Evolutionary conservation across 768 basidiomycete genomes (phyloP), one percentile per base, ranked within the genome.

Genomic region (Lentinula aciculospora): DNA sequence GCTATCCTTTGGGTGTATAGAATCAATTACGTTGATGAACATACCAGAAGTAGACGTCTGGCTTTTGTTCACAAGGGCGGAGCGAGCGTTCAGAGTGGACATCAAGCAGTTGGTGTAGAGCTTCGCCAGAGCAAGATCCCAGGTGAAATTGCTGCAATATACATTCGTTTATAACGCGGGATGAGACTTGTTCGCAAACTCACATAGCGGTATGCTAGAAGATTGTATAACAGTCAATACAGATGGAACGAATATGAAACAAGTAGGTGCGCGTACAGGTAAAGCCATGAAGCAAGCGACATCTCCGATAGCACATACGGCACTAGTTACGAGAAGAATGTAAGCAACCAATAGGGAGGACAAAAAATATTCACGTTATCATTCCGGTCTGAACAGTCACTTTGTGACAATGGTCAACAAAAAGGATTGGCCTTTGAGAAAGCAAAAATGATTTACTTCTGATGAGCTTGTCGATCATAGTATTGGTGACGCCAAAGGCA

Each of bases 101-200:
- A 81, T 63, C 4, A 80, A 67, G 53, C 77, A 78, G 55, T 80
- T 81, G 19, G 76, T 57, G 62, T 81, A 81, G 7, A 81, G 69
- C 54, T 79, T 80, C 1, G 76, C 72, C 13, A 81, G 66, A 10
- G 77, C 69, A 21, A 81, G 67, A 60, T 80, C 79, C 74, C 76
- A 81, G 8, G 79, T 58, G 62, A 81, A 81, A 62, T 80, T 81
- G 25, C 77, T 76, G 47, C 1, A 45, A 34, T 7, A 2, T 12
- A 17, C 21, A 1, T 9, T 21, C 8, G 19, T 44, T 21, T 19
- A 1, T 34, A 12, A 34, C 9, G 42, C 37, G 37, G 17, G 15
- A 12, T 1, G 3, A 39, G n/a, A 39, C n/a, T n/a, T 3, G 21
- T 19, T 0, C 3, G 21, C 21, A 1, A 5, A 67, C 76, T 66